Base-by-base conservation (phyloP, 2,329 filamentous ascomycete species). In the Chrysoporthe puriensis region DNA sequence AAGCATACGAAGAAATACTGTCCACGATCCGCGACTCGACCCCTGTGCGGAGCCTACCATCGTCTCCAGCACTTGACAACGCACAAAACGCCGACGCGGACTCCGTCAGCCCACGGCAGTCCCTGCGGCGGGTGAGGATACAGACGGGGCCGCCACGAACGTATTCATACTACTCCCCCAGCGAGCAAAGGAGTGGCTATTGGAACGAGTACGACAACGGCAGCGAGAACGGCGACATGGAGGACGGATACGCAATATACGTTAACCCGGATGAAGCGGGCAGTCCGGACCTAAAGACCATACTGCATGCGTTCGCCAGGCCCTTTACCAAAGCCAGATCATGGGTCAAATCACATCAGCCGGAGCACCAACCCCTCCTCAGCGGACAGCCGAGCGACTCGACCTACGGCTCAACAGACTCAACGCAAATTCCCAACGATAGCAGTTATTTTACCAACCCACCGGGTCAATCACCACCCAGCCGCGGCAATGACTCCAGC, bases 131-230 rank as follows among this genome's bases (percentile, higher is more conserved):
- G 48, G 70, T 68, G 14, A 72, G 43, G 69, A 72, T 40, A 70
- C 72, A 42, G 67, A 50, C 66, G 66, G 71, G 52, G 66, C 72
- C 71, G n/a, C 69, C 69, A 3, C 61, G 67, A 13, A 26, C 62
- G 69, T 9, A 70, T 70, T 62, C 48, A 11, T 62, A 64, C 14
- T 36, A 62, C 11, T 60, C 26, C 13, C 16, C 43, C 2, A 67
- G 72, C 16, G 69, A 71, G 6, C 46, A 76, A 8, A 76, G 76
- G 62, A 73, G 79, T 18, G 81, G 82, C 58, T 96, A 95, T 75
- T 96, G 93, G 92, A 95, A 92, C 77, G 93, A 96, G 77, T 96
- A 95, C 77, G 93, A 96, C 72, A 81, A 94, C 75, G 91, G 91
- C 9, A 93, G 92, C 75, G 91, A 94, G 65, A 81, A 79, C 2